A percentile compares a stretch with the other conserved stretches of the same genome.
These are phyloP conservation scores for Bryoglossum gracile DNA, from an alignment of 495 filamentous ascomycete genomes.

Conservation along the genomic window DNA sequence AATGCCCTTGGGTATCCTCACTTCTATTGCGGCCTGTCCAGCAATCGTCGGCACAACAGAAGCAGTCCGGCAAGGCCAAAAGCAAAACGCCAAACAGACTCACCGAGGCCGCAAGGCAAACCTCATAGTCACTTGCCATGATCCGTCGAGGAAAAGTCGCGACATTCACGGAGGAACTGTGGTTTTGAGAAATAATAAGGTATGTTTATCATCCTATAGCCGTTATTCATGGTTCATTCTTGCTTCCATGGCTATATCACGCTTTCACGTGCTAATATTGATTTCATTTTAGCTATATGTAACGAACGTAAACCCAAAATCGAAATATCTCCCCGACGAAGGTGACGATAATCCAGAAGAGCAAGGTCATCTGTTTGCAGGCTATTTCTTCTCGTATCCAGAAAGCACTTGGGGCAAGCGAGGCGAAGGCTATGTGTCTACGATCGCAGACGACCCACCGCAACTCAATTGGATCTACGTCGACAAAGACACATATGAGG, in stretches of 20 bases:
- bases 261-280: background rate
- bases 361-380: slow-evolving; percentile 48
- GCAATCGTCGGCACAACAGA: slow-evolving; percentile 45
- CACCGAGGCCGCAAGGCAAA: slow-evolving; percentile 44
- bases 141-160: slow-evolving; percentile 32
- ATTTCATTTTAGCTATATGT: slow-evolving; percentile 15
- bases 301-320: slow-evolving; percentile 22
- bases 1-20: slow-evolving; percentile 26
- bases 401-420: slow-evolving; percentile 40
- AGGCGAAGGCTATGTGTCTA: slow-evolving; percentile 45
- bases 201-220: too few relatives aligned
- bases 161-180: slow-evolving; percentile 38
- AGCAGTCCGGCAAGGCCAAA: slow-evolving; percentile 42
- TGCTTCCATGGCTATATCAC: too few relatives aligned
- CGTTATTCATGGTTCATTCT: too few relatives aligned
- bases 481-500: slow-evolving; percentile 46
- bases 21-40: slow-evolving; percentile 43
- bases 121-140: slow-evolving; percentile 38
- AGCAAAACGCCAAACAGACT: slow-evolving; percentile 36
- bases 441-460: slow-evolving; percentile 50
- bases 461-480: slow-evolving; percentile 60
- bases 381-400: slow-evolving; percentile 55
- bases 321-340: slow-evolving; percentile 30
- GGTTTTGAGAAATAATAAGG: slow-evolving; percentile 39
- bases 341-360: slow-evolving; percentile 28